Conservation (phyloP, 176 grass and related monocot species). For the Eragrostis curvula region DNA sequence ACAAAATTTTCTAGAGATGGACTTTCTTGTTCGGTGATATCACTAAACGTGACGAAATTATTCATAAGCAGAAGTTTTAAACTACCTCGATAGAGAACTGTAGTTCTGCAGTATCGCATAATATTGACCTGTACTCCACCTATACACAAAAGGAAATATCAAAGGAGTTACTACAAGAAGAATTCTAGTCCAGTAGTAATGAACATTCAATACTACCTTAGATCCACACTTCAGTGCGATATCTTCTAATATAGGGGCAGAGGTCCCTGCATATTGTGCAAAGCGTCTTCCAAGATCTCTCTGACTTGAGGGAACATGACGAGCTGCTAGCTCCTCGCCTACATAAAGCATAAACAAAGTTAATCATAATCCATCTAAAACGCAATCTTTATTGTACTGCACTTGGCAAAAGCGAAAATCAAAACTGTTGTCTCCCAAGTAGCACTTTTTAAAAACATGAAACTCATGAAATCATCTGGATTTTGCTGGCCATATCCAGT, state of each 20-base stretch:
- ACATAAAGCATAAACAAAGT: constrained; percentile 30
- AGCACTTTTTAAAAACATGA: neutral
- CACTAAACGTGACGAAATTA: constrained; percentile 4
- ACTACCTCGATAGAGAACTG: constrained; percentile 89
- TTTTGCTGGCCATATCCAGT: neutral
- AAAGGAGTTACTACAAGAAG: constrained; percentile 25
- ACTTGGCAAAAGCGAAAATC: constrained; percentile 17
- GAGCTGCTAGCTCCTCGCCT: constrained; percentile 51
- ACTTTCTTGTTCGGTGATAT: constrained; percentile 1
- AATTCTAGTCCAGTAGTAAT: constrained; percentile 8
- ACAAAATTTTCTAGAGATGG: neutral
- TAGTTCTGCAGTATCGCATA: constrained; percentile 74
- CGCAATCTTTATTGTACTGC: neutral
- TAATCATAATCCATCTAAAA: constrained; percentile 20
- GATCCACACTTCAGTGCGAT: constrained; percentile 87
- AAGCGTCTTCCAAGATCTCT: constrained; percentile 47
- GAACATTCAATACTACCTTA: constrained; percentile 62
- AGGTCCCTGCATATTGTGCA: constrained; percentile 40
- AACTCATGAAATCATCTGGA: neutral
- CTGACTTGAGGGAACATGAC: constrained; percentile 49
- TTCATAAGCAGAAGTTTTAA: neutral
- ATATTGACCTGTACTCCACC: constrained; percentile 78
- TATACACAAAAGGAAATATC: constrained; percentile 50
- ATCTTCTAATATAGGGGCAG: constrained; percentile 65
- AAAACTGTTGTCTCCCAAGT: neutral